Conservation (phyloP, 2,329 filamentous ascomycete genomes). For the Xenoacremonium recifei region DNA sequence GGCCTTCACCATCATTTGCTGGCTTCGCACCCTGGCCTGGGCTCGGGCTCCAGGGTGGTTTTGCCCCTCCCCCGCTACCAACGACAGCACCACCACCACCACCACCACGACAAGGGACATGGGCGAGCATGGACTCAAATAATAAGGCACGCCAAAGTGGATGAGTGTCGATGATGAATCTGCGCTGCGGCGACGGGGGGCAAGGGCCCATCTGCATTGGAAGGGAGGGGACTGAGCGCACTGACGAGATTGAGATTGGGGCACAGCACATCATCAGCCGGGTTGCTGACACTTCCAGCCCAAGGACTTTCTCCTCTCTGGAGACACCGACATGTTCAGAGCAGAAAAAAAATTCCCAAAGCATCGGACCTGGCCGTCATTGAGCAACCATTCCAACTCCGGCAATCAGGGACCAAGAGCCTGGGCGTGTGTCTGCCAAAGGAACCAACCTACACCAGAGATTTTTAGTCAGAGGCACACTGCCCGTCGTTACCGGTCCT, state of each 20-base stretch:
- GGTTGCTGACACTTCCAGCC: too few species aligned
- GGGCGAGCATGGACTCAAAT: slow-evolving; percentile 3
- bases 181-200: neutral
- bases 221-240: neutral
- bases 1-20: slow-evolving; percentile 7
- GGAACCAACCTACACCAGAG: neutral
- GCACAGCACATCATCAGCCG: neutral
- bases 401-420: neutral
- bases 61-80: slow-evolving; percentile 15
- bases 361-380: neutral
- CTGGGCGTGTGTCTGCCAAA: neutral
- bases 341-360: neutral
- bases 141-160: neutral
- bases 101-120: slow-evolving; percentile 9
- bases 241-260: neutral
- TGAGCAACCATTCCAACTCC: neutral
- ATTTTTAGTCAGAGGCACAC: neutral
- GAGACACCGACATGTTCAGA: neutral
- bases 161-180: neutral
- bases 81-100: slow-evolving; percentile 7
- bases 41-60: neutral
- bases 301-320: neutral
- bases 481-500: neutral
- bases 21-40: neutral
- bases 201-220: neutral